Percentiles rank a stretch among this genome's conserved stretches.
These are phyloP conservation scores for Pichia sp. DNA, from an alignment of 1,139 yeast genomes.

Conservation along the genomic window DNA sequence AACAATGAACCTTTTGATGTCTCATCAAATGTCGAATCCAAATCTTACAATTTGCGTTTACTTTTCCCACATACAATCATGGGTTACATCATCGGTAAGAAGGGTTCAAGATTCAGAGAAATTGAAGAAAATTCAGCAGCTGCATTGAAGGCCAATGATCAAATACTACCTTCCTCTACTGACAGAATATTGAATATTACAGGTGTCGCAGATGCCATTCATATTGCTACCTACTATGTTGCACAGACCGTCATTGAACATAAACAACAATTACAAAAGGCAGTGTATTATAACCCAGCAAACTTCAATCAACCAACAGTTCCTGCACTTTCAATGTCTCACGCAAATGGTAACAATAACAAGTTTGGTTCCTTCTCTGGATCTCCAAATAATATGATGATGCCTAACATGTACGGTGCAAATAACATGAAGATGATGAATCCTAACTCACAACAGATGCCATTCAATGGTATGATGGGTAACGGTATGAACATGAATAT, in stretches of 20 bases:
- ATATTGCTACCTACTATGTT: slow-evolving; percentile 72
- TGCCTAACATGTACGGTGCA: slow-evolving; percentile 20
- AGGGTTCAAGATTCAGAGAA: slow-evolving; percentile 68
- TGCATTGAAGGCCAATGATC: slow-evolving; percentile 67
- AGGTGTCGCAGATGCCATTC: slow-evolving; percentile 86
- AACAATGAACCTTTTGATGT: slow-evolving; percentile 62
- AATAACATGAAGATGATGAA: slow-evolving; percentile 8
- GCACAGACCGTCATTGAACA: slow-evolving; percentile 61
- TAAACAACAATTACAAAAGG: slow-evolving; percentile 45
- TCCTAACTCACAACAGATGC: slow-evolving; percentile 2
- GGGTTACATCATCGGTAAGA: slow-evolving; percentile 79
- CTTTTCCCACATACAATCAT: slow-evolving; percentile 75
- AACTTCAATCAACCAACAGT: slow-evolving; percentile 26
- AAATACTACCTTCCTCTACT: slow-evolving; percentile 68
- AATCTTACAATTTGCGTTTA: slow-evolving; percentile 50
- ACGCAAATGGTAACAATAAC: slow-evolving; percentile 2
- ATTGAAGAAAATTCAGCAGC: slow-evolving; percentile 85
- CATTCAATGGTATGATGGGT: background rate
- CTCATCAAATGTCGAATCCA: slow-evolving; percentile 50
- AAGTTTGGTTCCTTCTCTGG: slow-evolving; percentile 4
- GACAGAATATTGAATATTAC: slow-evolving; percentile 66
- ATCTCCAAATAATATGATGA: slow-evolving; percentile 18
- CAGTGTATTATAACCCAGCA: slow-evolving; percentile 59
- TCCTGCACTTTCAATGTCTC: slow-evolving; percentile 8
- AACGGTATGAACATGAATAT: slow-evolving; percentile 2